Evolutionary conservation across 2,329 filamentous ascomycete genomes (phyloP).

Genomic region (Sarocladiaceae sp.): DNA sequence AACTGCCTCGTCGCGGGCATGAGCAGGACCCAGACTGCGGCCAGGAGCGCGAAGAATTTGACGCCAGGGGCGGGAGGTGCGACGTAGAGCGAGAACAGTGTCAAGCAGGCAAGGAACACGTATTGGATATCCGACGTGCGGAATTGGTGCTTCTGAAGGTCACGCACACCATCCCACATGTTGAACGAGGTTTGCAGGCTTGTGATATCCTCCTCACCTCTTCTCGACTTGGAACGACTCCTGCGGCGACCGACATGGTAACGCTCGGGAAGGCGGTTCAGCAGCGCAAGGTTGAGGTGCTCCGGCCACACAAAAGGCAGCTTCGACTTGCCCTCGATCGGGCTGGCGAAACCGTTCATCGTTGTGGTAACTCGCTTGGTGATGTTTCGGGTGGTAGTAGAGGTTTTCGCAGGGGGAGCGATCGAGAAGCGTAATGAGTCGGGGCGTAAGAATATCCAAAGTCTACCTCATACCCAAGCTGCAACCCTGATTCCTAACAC

Average conservation of each 20-base stretch:
- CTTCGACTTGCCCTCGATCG: constrained; percentile 35
- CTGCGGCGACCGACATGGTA: constrained; percentile 34
- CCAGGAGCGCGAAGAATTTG: constrained; percentile 68
- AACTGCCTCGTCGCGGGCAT: constrained; percentile 88
- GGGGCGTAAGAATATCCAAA: constrained; percentile 28
- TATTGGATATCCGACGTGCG: constrained; percentile 83
- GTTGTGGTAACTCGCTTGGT: constrained; percentile 14
- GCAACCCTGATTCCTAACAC: neutral
- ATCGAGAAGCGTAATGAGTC: constrained; percentile 16
- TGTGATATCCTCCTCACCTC: constrained; percentile 58
- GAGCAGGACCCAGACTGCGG: constrained; percentile 65
- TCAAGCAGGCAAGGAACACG: constrained; percentile 65
- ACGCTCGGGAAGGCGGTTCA: constrained; percentile 37
- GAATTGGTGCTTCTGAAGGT: constrained; percentile 76
- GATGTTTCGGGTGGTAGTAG: constrained; percentile 11
- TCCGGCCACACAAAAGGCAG: constrained; percentile 36
- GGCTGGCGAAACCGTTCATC: constrained; percentile 35
- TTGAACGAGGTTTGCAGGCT: constrained; percentile 78
- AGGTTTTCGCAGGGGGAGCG: neutral
- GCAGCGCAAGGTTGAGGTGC: constrained; percentile 36
- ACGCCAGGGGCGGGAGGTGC: constrained; percentile 75
- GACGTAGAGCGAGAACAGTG: constrained; percentile 78
- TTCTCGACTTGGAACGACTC: constrained; percentile 34
- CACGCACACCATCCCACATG: constrained; percentile 70
- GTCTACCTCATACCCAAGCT: constrained; percentile 31